Percentiles rank a stretch among this genome's conserved stretches.
Conservation (phyloP, 225 moss, liverwort and hornwort genomes). For the Bryum argenteum region DNA sequence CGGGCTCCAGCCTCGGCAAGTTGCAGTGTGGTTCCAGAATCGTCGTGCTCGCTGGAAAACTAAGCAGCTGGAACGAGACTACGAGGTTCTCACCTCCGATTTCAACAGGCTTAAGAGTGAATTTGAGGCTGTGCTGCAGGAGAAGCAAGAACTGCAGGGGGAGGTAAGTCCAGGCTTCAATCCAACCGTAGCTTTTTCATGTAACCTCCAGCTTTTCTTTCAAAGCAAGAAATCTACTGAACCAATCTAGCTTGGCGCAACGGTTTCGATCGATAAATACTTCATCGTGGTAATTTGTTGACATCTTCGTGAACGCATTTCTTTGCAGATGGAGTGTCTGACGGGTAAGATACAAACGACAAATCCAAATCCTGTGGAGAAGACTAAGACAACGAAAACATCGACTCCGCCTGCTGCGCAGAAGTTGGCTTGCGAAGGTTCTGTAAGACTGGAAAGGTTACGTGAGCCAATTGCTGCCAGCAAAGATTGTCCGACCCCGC, state of each 20-base stretch:
- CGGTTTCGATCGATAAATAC: neutral
- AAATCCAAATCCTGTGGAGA: conserved; percentile 16
- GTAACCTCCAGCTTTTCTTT: neutral
- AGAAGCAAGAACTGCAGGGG: conserved; percentile 83
- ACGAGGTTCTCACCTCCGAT: conserved; percentile 81
- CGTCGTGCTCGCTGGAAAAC: conserved; percentile 99
- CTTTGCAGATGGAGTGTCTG: conserved; percentile 42
- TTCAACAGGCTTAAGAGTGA: conserved; percentile 80
- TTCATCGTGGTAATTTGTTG: neutral
- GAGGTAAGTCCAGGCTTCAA: conserved; percentile 52
- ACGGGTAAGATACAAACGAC: conserved; percentile 32
- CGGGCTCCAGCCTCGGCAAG: conserved; percentile 96
- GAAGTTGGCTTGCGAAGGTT: conserved; percentile 25
- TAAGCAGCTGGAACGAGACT: conserved; percentile 96
- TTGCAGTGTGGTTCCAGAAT: conserved; percentile 99
- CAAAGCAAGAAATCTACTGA: neutral
- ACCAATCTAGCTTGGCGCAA: no score
- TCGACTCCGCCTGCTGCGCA: conserved; percentile 17
- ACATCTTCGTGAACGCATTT: neutral
- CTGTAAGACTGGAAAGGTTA: conserved; percentile 27
- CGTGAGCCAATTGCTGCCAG: conserved; percentile 28
- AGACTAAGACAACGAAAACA: conserved; percentile 17
- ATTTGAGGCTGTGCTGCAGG: conserved; percentile 62
- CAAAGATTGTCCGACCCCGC: conserved; percentile 24
- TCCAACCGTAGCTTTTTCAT: neutral